These are phyloP conservation scores for Alternaria ethzedia DNA, from an alignment of 2,329 filamentous ascomycete genomes.

Conservation along the genomic window DNA sequence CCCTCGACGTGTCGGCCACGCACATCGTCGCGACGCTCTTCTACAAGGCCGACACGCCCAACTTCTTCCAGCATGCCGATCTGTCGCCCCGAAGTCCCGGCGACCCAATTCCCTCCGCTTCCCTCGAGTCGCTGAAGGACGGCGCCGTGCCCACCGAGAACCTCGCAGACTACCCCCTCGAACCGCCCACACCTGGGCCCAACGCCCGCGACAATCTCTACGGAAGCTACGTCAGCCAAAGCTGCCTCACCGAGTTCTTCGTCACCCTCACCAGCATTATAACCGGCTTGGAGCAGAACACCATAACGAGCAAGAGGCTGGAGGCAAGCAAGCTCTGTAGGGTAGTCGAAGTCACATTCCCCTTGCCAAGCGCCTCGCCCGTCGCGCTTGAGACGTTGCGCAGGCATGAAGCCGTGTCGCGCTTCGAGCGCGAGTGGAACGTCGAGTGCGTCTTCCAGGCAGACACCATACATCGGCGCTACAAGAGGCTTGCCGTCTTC, in stretches of 20 bases:
- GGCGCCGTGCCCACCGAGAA: constrained; percentile 60
- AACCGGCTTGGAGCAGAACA: constrained; percentile 57
- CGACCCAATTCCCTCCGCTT: constrained; percentile 40
- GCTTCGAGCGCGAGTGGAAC: constrained; percentile 89
- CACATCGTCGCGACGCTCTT: constrained; percentile 48
- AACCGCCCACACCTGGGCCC: constrained; percentile 61
- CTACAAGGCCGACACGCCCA: constrained; percentile 42
- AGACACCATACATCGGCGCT: constrained; percentile 74
- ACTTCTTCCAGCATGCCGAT: constrained; percentile 57
- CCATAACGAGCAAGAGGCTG: constrained; percentile 59
- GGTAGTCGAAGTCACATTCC: constrained; percentile 71
- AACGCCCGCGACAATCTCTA: constrained; percentile 63
- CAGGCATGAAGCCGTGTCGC: constrained; percentile 78
- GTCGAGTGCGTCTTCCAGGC: constrained; percentile 80
- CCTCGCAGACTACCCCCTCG: constrained; percentile 60
- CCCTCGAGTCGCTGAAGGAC: constrained; percentile 46
- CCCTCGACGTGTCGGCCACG: constrained; percentile 25
- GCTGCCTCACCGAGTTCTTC: constrained; percentile 63
- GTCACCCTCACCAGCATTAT: constrained; percentile 58
- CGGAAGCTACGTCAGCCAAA: constrained; percentile 60
- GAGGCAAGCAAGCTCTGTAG: constrained; percentile 65
- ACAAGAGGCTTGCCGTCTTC: constrained; percentile 89
- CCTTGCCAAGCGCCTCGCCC: constrained; percentile 59
- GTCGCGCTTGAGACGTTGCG: constrained; percentile 70
- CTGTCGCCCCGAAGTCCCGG: constrained; percentile 46